Base-by-base conservation (phyloP, 2,329 filamentous ascomycete genomes). In the Cryphonectria parasitica region DNA sequence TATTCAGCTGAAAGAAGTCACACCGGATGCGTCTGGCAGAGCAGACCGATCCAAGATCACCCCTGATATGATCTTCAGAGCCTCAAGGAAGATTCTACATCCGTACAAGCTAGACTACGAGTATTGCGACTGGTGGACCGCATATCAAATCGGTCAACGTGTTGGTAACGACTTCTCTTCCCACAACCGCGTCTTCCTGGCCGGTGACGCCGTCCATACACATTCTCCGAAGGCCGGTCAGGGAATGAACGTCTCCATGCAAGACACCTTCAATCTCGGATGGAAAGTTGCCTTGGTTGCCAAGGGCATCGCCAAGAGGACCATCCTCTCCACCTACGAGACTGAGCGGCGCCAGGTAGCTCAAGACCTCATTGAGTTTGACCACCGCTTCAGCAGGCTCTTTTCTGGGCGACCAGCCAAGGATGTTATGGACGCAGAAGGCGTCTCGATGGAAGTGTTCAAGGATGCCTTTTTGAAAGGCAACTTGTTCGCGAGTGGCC, bases 181-280 rank as follows among this genome's bases (percentile, higher is more conserved):
- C 8, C 79, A 82, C 17, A 83, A 86, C 34, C 84, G 90, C 4
- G 83, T 94, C 13, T 94, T 94, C 77, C 82, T 93, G 5, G 89
- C 90, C 0, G 91, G 91, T 2, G 91, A 92, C 78, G 90, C 89
- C 1, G 87, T 88, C 0, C 84, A 85, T 74, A 87, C 84, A 0
- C 84, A 86, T 73, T 77, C 76, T 7, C 89, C 89, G 28, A 91
- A 91, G 75, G 89, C 88, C 0, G 89, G 89, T 1, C 90, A 92
- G 76, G 90, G 91, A 17, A 92, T 92, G 90, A 93, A 93, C 74
- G 87, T 91, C 2, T 87, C 84, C 41, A 91, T 93, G 87, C 90
- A 91, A 74, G 91, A 93, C 77, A 79, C 77, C 3, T 87, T 83
- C 76, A 89, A 88, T 67, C 82, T 89, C 0, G 86, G 85, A 0